These are phyloP conservation scores for Paecilomyces niveus DNA, from an alignment of 2,329 filamentous ascomycete species.

Conservation along the genomic window DNA sequence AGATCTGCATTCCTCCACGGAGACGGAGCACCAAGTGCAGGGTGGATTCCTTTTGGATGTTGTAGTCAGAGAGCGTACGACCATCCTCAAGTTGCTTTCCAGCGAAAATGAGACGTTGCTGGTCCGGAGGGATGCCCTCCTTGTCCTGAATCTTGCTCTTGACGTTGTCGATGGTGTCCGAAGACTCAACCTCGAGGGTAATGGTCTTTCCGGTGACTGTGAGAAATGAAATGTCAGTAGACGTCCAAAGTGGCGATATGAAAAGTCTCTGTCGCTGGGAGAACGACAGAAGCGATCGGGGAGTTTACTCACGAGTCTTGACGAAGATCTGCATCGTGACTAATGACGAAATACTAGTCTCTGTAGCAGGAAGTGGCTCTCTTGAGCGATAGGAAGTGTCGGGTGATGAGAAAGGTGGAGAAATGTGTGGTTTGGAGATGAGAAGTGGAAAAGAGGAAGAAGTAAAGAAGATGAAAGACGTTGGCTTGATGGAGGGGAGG, in stretches of 20 bases:
- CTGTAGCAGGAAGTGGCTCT: neutral
- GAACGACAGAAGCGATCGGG: conserved; percentile 16
- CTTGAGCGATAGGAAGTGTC: conserved; percentile 2
- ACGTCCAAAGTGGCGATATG: conserved; percentile 10
- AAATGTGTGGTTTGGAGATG: conserved; percentile 3
- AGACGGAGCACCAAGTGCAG: conserved; percentile 71
- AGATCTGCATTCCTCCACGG: conserved; percentile 58
- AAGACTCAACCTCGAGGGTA: conserved; percentile 44
- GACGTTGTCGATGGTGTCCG: conserved; percentile 47
- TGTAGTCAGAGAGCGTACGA: conserved; percentile 49
- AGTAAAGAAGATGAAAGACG: conserved; percentile 9
- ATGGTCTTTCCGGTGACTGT: conserved; percentile 56
- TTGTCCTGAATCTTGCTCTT: conserved; percentile 56
- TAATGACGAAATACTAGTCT: neutral
- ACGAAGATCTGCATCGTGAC: conserved; percentile 92
- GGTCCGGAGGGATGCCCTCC: conserved; percentile 53
- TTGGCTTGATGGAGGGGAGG: conserved; percentile 17
- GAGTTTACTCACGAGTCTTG: conserved; percentile 71
- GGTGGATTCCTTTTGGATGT: conserved; percentile 57
- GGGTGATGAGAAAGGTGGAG: conserved; percentile 8
- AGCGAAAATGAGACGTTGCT: conserved; percentile 53
- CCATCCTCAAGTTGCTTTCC: conserved; percentile 54
- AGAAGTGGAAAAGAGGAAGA: conserved; percentile 7
- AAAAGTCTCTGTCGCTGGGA: neutral
- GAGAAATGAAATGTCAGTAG: conserved; percentile 18